Evolutionary conservation across 495 filamentous ascomycete genomes (phyloP).

Genomic region (Elaphomyces granulatus): DNA sequence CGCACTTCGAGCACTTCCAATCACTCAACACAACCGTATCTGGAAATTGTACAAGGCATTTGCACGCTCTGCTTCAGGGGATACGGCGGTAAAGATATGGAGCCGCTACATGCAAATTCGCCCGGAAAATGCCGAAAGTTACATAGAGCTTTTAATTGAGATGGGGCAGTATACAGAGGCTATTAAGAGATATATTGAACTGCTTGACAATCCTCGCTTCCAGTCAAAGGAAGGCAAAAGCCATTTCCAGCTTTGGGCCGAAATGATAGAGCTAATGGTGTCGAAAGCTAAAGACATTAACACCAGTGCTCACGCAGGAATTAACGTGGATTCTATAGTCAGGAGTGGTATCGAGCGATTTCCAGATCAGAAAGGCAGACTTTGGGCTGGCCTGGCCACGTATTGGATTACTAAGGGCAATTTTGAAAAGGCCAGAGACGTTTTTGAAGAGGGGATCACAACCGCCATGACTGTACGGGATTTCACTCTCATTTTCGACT

Average conservation of each 20-base stretch:
- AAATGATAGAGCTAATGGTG: conserved; percentile 96
- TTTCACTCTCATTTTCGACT: conserved; percentile 92
- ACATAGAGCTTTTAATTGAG: conserved; percentile 74
- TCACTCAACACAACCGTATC: conserved; percentile 94
- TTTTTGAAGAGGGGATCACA: conserved; percentile 93
- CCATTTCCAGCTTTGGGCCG: conserved; percentile 92
- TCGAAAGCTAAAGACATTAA: conserved; percentile 77
- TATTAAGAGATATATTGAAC: conserved; percentile 82
- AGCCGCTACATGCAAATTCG: conserved; percentile 95
- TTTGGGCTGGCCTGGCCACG: conserved; percentile 93
- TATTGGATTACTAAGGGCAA: conserved; percentile 93
- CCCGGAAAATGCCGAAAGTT: conserved; percentile 91
- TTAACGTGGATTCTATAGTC: conserved; percentile 89
- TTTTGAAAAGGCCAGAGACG: conserved; percentile 81
- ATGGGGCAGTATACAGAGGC: conserved; percentile 82
- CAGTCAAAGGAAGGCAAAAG: conserved; percentile 87
- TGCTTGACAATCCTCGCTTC: conserved; percentile 85
- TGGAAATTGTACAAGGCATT: conserved; percentile 90
- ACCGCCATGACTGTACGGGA: conserved; percentile 99
- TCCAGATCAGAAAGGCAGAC: conserved; percentile 83
- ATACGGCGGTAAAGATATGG: conserved; percentile 89
- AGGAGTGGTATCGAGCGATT: conserved; percentile 88
- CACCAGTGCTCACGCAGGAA: conserved; percentile 59
- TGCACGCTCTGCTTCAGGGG: conserved; percentile 80
- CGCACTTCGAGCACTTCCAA: conserved; percentile 81